These are phyloP conservation scores for Cyberlindnera maritima DNA, from an alignment of 805 yeast genomes.

Conservation along the genomic window DNA sequence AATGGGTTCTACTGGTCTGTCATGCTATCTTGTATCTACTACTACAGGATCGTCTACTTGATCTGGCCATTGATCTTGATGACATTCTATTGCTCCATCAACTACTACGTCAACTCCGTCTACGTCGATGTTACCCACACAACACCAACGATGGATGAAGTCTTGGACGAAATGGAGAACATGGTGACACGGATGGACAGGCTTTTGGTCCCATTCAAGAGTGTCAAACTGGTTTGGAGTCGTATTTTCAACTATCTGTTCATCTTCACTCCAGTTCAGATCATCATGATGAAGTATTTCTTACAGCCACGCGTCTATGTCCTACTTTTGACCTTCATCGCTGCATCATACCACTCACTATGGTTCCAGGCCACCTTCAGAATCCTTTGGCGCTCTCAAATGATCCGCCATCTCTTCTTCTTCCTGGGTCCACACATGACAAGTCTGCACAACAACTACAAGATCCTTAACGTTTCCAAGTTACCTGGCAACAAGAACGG, in stretches of 20 bases:
- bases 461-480: conserved; percentile 36
- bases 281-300: conserved; percentile 31
- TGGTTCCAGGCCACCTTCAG: conserved; percentile 44
- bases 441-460: conserved; percentile 27
- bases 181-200: conserved; percentile 41
- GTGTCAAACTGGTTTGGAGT: conserved; percentile 29
- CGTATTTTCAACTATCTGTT: conserved; percentile 31
- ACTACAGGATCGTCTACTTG: conserved; percentile 35
- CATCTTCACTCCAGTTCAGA: conserved; percentile 40
- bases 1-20: conserved; percentile 38
- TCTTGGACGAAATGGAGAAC: conserved; percentile 42
- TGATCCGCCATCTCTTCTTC: conserved; percentile 36
- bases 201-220: conserved; percentile 16
- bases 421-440: conserved; percentile 35
- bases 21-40: conserved; percentile 36
- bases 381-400: conserved; percentile 45
- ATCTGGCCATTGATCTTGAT: conserved; percentile 35
- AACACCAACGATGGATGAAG: conserved; percentile 48
- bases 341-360: conserved; percentile 42
- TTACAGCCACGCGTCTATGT: conserved; percentile 35
- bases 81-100: conserved; percentile 35
- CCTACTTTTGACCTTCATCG: conserved; percentile 35
- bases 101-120: conserved; percentile 43
- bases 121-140: conserved; percentile 39
- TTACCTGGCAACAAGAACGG: conserved; percentile 42